phyloP scores from a whole-genome alignment of 2,329 filamentous ascomycete genomes.

The Ophiostoma tasmaniense region DNA sequence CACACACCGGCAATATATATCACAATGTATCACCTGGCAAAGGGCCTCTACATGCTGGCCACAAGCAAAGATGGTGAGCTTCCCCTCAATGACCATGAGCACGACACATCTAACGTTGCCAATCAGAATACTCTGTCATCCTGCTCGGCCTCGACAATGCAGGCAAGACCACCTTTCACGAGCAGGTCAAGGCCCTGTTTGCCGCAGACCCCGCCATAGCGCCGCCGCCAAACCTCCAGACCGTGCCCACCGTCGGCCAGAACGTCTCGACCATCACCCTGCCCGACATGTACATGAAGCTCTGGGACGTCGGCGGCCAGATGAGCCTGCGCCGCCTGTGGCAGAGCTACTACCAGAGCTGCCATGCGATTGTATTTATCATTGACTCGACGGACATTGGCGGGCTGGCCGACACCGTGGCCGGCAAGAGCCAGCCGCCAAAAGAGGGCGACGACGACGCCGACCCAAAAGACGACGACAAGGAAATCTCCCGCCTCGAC shows the following conservation, averaged over 20 bases:
- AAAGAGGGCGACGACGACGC: neutral
- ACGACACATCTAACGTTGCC: neutral
- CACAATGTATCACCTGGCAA: conserved; percentile 96
- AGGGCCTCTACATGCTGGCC: conserved; percentile 87
- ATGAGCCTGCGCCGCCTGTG: conserved; percentile 80
- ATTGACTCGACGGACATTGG: conserved; percentile 93
- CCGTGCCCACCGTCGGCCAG: conserved; percentile 92
- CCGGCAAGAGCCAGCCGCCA: neutral
- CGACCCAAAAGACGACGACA: neutral
- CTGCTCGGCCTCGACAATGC: conserved; percentile 96
- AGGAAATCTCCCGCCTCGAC: conserved; percentile 55
- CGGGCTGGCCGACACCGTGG: conserved; percentile 43
- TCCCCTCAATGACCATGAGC: no score
- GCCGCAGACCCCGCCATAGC: conserved; percentile 39
- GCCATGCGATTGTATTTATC: conserved; percentile 96
- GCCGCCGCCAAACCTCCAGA: conserved; percentile 63
- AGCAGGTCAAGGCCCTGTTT: conserved; percentile 89
- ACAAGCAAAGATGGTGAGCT: conserved; percentile 86
- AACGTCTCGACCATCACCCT: conserved; percentile 89
- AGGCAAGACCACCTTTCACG: conserved; percentile 95
- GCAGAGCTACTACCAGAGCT: conserved; percentile 91
- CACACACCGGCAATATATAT: neutral
- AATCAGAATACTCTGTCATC: conserved; percentile 85
- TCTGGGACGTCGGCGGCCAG: conserved; percentile 97
- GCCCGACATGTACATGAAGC: conserved; percentile 92